phyloP scores from a whole-genome alignment of 495 filamentous ascomycete genomes.

The Gamarada debralockiae region DNA sequence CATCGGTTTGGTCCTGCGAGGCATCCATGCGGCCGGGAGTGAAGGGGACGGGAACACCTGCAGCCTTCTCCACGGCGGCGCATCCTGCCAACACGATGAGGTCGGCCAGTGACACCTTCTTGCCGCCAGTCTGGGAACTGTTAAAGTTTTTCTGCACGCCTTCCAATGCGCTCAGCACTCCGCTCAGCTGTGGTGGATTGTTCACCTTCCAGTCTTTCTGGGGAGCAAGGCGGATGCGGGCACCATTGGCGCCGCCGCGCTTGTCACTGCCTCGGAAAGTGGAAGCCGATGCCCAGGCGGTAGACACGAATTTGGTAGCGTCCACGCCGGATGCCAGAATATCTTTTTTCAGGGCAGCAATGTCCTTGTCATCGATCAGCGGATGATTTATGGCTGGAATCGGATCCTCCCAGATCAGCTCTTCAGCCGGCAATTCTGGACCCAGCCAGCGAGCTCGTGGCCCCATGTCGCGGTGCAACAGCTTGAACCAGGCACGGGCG shows the following conservation, averaged over 20 bases:
- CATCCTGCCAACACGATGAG: conserved; percentile 66
- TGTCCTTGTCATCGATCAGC: conserved; percentile 53
- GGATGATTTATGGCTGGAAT: conserved; percentile 52
- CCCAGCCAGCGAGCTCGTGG: conserved; percentile 63
- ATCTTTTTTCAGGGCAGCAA: conserved; percentile 57
- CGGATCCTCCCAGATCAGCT: conserved; percentile 62
- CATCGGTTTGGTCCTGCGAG: conserved; percentile 61
- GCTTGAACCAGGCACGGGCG: conserved; percentile 72
- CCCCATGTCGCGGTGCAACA: conserved; percentile 70
- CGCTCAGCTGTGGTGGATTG: conserved; percentile 53
- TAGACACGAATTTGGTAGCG: conserved; percentile 50
- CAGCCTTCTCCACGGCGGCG: conserved; percentile 69
- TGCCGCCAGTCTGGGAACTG: conserved; percentile 44
- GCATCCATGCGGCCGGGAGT: conserved; percentile 45
- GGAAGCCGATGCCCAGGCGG: conserved; percentile 66
- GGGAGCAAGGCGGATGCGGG: conserved; percentile 66
- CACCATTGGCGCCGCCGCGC: conserved; percentile 72
- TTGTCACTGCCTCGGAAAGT: conserved; percentile 74
- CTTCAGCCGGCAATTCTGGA: conserved; percentile 63
- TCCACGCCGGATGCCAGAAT: conserved; percentile 52
- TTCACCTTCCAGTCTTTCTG: conserved; percentile 67
- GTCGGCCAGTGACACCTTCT: conserved; percentile 70
- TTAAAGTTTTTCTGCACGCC: conserved; percentile 60
- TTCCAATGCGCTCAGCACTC: conserved; percentile 56
- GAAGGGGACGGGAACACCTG: conserved; percentile 40